Percentiles rank a stretch among this genome's conserved stretches.
Evolutionary conservation across 805 yeast species (phyloP).

Genomic region (Kuraishia cidri): DNA sequence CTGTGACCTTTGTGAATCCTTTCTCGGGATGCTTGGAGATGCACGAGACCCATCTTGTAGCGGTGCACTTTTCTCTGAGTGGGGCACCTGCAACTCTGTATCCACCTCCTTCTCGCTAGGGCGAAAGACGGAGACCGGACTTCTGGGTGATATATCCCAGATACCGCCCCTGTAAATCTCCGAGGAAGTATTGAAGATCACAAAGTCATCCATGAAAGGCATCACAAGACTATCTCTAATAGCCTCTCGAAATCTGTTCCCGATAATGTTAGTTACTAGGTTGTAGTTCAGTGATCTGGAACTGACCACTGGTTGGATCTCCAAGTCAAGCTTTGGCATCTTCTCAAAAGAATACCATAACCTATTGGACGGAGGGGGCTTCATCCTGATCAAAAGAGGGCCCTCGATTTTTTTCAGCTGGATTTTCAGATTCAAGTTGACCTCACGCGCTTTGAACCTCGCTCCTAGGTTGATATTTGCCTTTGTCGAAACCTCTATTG

Average conservation of each 20-base stretch:
- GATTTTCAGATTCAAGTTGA: slow-evolving; percentile 64
- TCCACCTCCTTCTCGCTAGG: no score
- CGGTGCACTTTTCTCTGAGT: no score
- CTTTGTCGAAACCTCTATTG: slow-evolving; percentile 73
- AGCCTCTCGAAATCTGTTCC: slow-evolving; percentile 69
- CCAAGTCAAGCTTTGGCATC: slow-evolving; percentile 69
- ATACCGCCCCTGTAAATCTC: slow-evolving; percentile 89
- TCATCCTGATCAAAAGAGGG: slow-evolving; percentile 55
- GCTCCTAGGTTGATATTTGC: slow-evolving; percentile 69
- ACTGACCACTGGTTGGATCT: slow-evolving; percentile 86
- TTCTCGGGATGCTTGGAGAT: no score
- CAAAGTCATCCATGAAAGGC: slow-evolving; percentile 86
- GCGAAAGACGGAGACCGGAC: no score
- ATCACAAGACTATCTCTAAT: slow-evolving; percentile 70
- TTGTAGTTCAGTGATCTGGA: slow-evolving; percentile 72
- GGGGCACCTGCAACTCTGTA: no score
- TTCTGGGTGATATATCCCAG: slow-evolving; percentile 73
- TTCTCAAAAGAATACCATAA: slow-evolving; percentile 83
- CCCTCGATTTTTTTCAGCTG: slow-evolving; percentile 67
- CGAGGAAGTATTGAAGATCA: slow-evolving; percentile 52
- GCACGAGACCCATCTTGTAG: no score
- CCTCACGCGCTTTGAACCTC: slow-evolving; percentile 63
- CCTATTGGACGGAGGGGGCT: slow-evolving; percentile 87
- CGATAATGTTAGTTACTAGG: slow-evolving; percentile 73
- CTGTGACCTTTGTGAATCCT: no score